Conservation (phyloP, 169 alveolate species). For the Theileria orientalis region DNA sequence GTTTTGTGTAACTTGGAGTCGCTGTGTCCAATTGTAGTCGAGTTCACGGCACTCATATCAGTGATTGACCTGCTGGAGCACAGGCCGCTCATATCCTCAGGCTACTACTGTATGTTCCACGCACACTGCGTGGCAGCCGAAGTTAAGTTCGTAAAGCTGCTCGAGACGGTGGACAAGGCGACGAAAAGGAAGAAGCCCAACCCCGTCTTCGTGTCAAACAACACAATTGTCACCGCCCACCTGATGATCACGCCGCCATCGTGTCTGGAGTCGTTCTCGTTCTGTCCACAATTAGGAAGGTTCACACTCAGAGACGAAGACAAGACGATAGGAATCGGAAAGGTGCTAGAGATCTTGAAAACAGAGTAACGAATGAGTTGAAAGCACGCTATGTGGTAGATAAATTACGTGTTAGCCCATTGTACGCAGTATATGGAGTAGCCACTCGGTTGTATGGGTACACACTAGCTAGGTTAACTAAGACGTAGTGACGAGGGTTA, state of each 20-base stretch:
- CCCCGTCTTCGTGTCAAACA: conserved; percentile 81
- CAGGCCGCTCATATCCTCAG: conserved; percentile 91
- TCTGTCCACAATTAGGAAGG: conserved; percentile 90
- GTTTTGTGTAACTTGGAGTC: conserved; percentile 89
- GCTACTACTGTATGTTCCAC: conserved; percentile 90
- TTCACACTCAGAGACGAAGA: conserved; percentile 96
- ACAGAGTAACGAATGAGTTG: conserved; percentile 31
- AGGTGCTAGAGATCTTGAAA: conserved; percentile 71
- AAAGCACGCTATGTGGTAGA: too few relatives aligned
- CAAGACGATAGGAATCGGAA: conserved; percentile 88
- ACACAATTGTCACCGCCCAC: conserved; percentile 80
- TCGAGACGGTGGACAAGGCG: conserved; percentile 73
- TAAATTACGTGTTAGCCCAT: not conserved
- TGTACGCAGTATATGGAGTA: not conserved
- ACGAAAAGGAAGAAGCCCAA: conserved; percentile 77
- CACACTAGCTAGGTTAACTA: too few relatives aligned
- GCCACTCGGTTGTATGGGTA: too few relatives aligned
- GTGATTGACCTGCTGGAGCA: conserved; percentile 90
- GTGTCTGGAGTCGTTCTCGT: conserved; percentile 88
- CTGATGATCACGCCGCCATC: conserved; percentile 80
- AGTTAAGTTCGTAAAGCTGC: conserved; percentile 75
- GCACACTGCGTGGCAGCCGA: conserved; percentile 86
- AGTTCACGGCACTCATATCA: conserved; percentile 87
- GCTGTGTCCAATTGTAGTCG: conserved; percentile 89
- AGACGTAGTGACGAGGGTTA: too few relatives aligned